A percentile compares a stretch with the other conserved stretches of the same genome.
These are phyloP conservation scores for Calamus simplicifolius DNA, from an alignment of 176 grass and related monocot species.

Conservation along the genomic window DNA sequence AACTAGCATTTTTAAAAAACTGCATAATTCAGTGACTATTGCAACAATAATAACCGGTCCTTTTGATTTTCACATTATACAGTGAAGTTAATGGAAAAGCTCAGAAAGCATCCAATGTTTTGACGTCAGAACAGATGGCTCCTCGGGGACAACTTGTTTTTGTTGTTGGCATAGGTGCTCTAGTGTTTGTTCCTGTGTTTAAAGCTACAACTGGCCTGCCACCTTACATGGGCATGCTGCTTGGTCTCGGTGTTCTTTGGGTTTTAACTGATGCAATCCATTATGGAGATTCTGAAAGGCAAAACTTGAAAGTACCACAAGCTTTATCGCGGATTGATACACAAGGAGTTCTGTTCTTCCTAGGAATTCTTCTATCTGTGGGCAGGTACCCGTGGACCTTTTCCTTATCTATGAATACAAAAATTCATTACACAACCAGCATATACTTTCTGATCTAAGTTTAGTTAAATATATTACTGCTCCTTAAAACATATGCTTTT, in stretches of 20 bases:
- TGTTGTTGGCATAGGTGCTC: slow-evolving; percentile 64
- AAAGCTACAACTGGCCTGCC: slow-evolving; percentile 85
- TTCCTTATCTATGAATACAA: neutral
- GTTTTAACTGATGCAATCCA: slow-evolving; percentile 91
- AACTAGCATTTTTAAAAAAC: slow-evolving; percentile 9
- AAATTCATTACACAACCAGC: neutral
- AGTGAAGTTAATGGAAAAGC: slow-evolving; percentile 72
- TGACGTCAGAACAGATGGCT: slow-evolving; percentile 88
- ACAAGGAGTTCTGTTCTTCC: slow-evolving; percentile 89
- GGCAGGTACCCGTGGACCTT: slow-evolving; percentile 39
- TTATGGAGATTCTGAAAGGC: slow-evolving; percentile 68
- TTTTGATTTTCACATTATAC: slow-evolving; percentile 17
- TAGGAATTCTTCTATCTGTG: slow-evolving; percentile 84
- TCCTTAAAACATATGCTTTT: too few species aligned
- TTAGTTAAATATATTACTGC: too few species aligned
- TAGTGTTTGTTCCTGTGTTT: slow-evolving; percentile 82
- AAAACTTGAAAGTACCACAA: slow-evolving; percentile 90
- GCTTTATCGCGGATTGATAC: slow-evolving; percentile 86
- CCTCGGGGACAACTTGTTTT: slow-evolving; percentile 88
- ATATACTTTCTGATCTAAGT: too few species aligned
- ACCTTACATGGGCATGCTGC: slow-evolving; percentile 83
- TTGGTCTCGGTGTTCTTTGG: slow-evolving; percentile 89
- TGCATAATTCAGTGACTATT: neutral
- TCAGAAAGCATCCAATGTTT: slow-evolving; percentile 40
- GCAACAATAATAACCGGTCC: neutral